A percentile compares a stretch with the other conserved stretches of the same genome.
Evolutionary conservation across 2,329 filamentous ascomycete genomes (phyloP).

Genomic region (Pezicula neosporulosa): DNA sequence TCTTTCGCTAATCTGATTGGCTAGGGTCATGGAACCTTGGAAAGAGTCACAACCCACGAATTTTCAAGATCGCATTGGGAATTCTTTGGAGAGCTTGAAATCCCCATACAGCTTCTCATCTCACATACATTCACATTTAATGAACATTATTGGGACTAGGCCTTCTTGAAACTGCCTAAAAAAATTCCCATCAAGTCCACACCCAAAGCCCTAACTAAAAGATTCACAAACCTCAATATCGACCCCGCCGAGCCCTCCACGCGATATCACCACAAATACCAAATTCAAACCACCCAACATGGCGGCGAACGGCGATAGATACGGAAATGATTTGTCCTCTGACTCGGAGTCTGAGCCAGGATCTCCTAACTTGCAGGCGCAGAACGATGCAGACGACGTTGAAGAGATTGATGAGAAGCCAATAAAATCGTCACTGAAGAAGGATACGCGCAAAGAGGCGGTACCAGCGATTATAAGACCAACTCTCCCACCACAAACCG

Average conservation of each 20-base stretch:
- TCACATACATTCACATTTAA: too few relatives aligned
- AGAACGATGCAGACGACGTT: slow-evolving; percentile 53
- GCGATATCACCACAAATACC: slow-evolving; percentile 7
- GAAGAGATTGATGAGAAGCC: slow-evolving; percentile 60
- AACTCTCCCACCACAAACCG: slow-evolving; percentile 82
- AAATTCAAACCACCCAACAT: slow-evolving; percentile 22
- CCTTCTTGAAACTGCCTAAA: background rate
- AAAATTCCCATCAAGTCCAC: background rate
- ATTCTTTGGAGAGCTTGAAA: too few relatives aligned
- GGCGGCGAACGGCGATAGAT: slow-evolving; percentile 53
- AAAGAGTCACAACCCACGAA: too few relatives aligned
- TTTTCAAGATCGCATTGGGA: too few relatives aligned
- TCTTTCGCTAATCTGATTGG: too few relatives aligned
- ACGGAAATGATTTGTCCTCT: slow-evolving; percentile 70
- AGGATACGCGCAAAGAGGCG: slow-evolving; percentile 53
- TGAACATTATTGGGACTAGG: too few relatives aligned
- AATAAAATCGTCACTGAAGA: slow-evolving; percentile 85
- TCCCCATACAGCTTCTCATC: too few relatives aligned
- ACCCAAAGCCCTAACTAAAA: background rate
- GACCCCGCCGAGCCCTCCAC: background rate
- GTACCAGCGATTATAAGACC: slow-evolving; percentile 58
- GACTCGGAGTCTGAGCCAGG: slow-evolving; percentile 62
- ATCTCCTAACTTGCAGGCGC: slow-evolving; percentile 41
- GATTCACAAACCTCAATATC: background rate
- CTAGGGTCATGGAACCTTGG: too few relatives aligned